Evolutionary conservation across 106 monocot genomes (phyloP), one percentile per base, ranked within the genome.

Genomic region (Dioscorea zingiberensis): DNA sequence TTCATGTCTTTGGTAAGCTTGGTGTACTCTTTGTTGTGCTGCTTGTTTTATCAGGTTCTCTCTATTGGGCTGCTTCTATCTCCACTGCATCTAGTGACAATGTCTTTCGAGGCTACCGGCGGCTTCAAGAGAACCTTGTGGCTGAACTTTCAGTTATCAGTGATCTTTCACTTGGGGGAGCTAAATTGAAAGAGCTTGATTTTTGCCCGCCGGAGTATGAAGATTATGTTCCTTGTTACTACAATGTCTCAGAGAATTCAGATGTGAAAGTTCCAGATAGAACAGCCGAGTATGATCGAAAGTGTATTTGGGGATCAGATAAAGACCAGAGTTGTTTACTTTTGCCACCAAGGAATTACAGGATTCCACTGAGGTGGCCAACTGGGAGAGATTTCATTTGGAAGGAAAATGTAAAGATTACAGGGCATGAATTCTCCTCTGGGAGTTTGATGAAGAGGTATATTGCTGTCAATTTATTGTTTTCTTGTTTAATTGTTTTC

Each of bases 331-430:
- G 15, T 46, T 94, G 94, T 57, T 64, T 94, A 59, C 51, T 93
- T 64, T 73, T 77, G 48, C 77, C 93, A 2, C 85, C 89, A 17
- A 67, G 56, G 68, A 84, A 77, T 63, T 93, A 93, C 54, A 69
- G 89, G 60, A 89, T 93, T 55, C 89, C 93, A 19, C 27, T 93
- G 27, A 67, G 89, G 54, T 93, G 93, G 93, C 93, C 93, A 2
- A 93, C 81, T 15, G 89, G 93, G 49, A 93, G 76, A 27, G 93
- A 89, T 56, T 89, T 86, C 65, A 93, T 93, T 16, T 93, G 93
- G 93, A 93, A 93, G 76, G 85, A 89, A 66, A 93, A 93, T 74
- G 93, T 93, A 65, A 89, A 81, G 86, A 85, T 93, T 48, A 81
- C 76, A 11, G 89, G 93, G 45, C 80, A 89, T 23, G 93, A 93